Evolutionary conservation across 2,329 filamentous ascomycete genomes (phyloP), one percentile per base, ranked within the genome.

Genomic region (Trichoderma sp.): DNA sequence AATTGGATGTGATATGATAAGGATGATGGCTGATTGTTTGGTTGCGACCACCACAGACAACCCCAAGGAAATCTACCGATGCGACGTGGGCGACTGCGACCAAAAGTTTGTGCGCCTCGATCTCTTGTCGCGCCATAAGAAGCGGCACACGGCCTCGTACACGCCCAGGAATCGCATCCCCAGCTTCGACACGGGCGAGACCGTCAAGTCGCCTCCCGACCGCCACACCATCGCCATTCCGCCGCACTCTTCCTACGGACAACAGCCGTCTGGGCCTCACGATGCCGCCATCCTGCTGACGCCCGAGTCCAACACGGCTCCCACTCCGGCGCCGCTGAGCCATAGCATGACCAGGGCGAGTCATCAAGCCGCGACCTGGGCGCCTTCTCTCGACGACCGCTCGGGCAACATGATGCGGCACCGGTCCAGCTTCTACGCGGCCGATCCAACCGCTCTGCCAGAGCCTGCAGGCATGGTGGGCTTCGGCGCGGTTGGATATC

Each of bases 51-150:
- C 33, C 78, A 41, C 16, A 95, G 93, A 97, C 84, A 91, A 91
- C 62, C 93, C 94, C 35, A 95, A 94, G 84, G 92, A 94, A 81
- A 94, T 95, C 78, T 95, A 93, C 83, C 87, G 87, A 74, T 97
- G 94, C 85, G 92, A 95, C 82, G 91, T 93, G 75, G 89, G 91
- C 9, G 92, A 91, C 76, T 97, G 94, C 84, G 89, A 91, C 75
- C 92, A 94, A 76, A 90, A 91, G 77, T 97, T 96, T 81, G 94
- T 96, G 53, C 91, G 94, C 66, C 91, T 93, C 80, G 94, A 96
- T 82, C 88, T 96, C 56, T 91, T 94, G 78, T 88, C 92, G 66
- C 90, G 91, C 50, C 91, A 93, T 82, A 88, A 89, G 80, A 92
- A 91, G 82, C 89, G 91, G 33, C 91, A 93, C 80, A 91, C 88